Conservation (phyloP, 2,329 filamentous ascomycete species). For the Dothideomycetes sp. region DNA sequence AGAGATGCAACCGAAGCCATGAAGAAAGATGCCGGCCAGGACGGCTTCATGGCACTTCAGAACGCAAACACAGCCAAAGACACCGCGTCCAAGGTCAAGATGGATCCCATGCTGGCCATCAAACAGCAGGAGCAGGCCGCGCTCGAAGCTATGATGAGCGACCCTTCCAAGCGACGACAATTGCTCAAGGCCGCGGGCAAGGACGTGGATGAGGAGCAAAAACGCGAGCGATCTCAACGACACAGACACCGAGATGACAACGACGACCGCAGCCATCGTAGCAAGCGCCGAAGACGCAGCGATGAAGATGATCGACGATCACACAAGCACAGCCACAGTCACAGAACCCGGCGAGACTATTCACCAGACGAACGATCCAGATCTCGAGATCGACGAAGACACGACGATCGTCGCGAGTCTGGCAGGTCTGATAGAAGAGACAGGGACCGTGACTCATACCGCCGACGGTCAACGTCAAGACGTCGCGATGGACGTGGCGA, state of each 20-base stretch:
- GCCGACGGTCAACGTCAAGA: conserved; percentile 21
- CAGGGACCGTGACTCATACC: conserved; percentile 22
- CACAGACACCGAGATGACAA: conserved; percentile 21
- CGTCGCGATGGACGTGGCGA: neutral
- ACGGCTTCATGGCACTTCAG: conserved; percentile 48
- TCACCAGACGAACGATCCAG: conserved; percentile 20
- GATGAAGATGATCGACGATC: conserved; percentile 22
- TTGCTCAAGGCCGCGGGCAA: conserved; percentile 43
- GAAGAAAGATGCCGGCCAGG: conserved; percentile 49
- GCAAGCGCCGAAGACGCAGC: conserved; percentile 21
- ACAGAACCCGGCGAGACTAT: conserved; percentile 12
- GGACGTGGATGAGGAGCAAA: conserved; percentile 16
- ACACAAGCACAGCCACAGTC: conserved; percentile 16
- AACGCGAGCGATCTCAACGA: conserved; percentile 17
- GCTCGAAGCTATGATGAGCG: conserved; percentile 59
- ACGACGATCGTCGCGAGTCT: conserved; percentile 17
- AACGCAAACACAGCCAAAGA: conserved; percentile 67
- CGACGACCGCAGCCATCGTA: conserved; percentile 18
- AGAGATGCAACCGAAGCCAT: conserved; percentile 71
- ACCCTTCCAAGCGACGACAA: conserved; percentile 56
- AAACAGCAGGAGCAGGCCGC: conserved; percentile 64
- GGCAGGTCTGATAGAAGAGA: conserved; percentile 9
- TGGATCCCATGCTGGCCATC: conserved; percentile 86
- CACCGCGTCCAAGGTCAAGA: conserved; percentile 72
- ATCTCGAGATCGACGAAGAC: conserved; percentile 25